phyloP scores from a whole-genome alignment of 208 protist genomes.

The Trypanosomatidae sp. region DNA sequence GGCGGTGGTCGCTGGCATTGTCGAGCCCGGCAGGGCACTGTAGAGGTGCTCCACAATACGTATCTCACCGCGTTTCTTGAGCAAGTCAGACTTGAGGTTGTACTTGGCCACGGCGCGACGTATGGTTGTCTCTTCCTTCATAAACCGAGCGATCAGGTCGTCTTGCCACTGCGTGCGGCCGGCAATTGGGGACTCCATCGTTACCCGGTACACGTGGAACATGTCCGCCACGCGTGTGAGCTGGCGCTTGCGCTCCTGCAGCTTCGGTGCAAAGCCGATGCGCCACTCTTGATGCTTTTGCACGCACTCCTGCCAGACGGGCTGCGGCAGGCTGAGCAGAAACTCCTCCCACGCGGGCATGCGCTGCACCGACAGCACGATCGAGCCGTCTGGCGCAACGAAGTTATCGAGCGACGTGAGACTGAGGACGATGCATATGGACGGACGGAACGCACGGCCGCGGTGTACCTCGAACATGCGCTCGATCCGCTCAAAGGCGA shows the following conservation, averaged over 20 bases:
- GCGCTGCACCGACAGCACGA: conserved; percentile 68
- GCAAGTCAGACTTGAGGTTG: conserved; percentile 66
- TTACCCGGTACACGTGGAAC: conserved; percentile 65
- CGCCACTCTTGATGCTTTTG: conserved; percentile 76
- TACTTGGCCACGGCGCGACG: conserved; percentile 72
- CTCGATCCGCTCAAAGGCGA: conserved; percentile 76
- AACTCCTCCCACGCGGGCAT: conserved; percentile 81
- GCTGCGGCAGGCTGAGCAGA: conserved; percentile 61
- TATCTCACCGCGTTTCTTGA: conserved; percentile 71
- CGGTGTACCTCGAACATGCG: conserved; percentile 79
- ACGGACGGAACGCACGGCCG: conserved; percentile 60
- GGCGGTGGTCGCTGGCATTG: conserved; percentile 5
- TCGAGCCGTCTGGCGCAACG: conserved; percentile 71
- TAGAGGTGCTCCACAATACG: conserved; percentile 48
- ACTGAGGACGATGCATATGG: conserved; percentile 69
- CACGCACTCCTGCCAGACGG: conserved; percentile 72
- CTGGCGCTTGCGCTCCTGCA: conserved; percentile 62
- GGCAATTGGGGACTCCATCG: conserved; percentile 52
- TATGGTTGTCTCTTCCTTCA: conserved; percentile 73
- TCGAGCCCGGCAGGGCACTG: conserved; percentile 33
- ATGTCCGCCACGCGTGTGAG: conserved; percentile 65
- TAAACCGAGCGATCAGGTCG: conserved; percentile 49
- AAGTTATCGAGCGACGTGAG: conserved; percentile 57
- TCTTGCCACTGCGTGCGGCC: conserved; percentile 60
- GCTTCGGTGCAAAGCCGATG: conserved; percentile 57